A percentile compares a stretch with the other conserved stretches of the same genome.
Evolutionary conservation across 176 grass and related monocot genomes (phyloP).

Genomic region (Oryza longistaminata): DNA sequence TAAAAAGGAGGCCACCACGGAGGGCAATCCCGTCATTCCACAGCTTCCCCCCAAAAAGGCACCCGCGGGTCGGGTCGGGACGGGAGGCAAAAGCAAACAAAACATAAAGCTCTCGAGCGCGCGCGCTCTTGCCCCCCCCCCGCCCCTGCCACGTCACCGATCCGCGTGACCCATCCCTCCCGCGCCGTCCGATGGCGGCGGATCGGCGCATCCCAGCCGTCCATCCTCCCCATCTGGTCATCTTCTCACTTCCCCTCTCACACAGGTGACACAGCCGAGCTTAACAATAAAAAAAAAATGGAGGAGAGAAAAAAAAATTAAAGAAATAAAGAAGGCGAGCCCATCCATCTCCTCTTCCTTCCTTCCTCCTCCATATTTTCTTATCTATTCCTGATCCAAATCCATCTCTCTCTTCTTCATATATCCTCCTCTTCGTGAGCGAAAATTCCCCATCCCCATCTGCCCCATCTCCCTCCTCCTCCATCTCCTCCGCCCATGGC

Average conservation of each 20-base stretch:
- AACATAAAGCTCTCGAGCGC: neutral
- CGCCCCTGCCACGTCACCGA: slow-evolving; percentile 59
- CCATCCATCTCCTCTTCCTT: neutral
- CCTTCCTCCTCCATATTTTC: slow-evolving; percentile 28
- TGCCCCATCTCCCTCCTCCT: neutral
- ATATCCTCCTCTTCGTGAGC: slow-evolving; percentile 8
- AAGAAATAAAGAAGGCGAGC: neutral
- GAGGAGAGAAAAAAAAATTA: slow-evolving; percentile 32
- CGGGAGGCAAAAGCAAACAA: slow-evolving; percentile 41
- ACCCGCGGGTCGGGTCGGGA: neutral
- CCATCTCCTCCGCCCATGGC: slow-evolving; percentile 70
- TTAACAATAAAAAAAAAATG: neutral
- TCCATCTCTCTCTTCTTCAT: slow-evolving; percentile 13
- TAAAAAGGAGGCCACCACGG: neutral
- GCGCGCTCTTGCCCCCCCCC: neutral
- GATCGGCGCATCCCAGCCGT: slow-evolving; percentile 18
- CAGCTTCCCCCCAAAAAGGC: neutral
- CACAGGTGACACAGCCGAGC: neutral
- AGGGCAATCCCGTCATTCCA: slow-evolving; percentile 8
- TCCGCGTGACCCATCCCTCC: slow-evolving; percentile 45
- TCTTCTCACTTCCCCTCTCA: neutral
- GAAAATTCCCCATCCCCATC: slow-evolving; percentile 17
- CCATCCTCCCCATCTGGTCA: neutral
- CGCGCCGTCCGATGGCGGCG: slow-evolving; percentile 20
- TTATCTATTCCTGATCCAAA: slow-evolving; percentile 60